A percentile compares a stretch with the other conserved stretches of the same genome.
phyloP scores from a whole-genome alignment of 768 basidiomycete genomes.

The Leccinum obscurum region DNA sequence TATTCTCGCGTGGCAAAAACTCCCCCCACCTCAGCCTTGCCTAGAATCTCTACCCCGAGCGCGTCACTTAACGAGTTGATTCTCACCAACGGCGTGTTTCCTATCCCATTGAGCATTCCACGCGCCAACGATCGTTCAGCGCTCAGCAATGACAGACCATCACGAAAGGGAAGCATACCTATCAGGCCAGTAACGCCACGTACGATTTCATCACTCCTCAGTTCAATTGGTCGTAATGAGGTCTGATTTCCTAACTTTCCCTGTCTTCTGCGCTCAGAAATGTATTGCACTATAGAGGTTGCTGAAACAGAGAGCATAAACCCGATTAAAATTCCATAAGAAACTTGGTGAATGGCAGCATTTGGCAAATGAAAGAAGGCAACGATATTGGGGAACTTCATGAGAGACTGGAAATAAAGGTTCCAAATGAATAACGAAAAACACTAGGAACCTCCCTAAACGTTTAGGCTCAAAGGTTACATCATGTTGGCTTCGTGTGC shows the following conservation, averaged over 20 bases:
- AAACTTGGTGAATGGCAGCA: constrained; percentile 34
- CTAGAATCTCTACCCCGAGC: constrained; percentile 90
- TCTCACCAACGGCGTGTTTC: constrained; percentile 91
- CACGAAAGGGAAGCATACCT: constrained; percentile 47
- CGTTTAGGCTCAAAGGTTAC: neutral
- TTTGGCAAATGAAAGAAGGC: constrained; percentile 26
- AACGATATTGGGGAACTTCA: constrained; percentile 13
- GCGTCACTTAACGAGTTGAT: constrained; percentile 91
- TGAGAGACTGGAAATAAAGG: constrained; percentile 35
- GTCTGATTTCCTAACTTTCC: constrained; percentile 30
- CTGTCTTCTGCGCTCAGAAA: constrained; percentile 49
- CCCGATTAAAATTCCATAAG: constrained; percentile 66
- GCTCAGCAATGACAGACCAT: neutral
- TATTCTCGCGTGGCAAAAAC: neutral
- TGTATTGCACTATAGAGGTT: constrained; percentile 59
- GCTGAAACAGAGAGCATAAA: constrained; percentile 75
- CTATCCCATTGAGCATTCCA: constrained; percentile 38
- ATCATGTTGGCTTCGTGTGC: no score
- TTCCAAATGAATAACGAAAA: constrained; percentile 1
- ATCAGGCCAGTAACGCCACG: constrained; percentile 83
- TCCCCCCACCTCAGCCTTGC: constrained; percentile 81
- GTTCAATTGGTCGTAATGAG: constrained; percentile 60
- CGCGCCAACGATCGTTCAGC: neutral
- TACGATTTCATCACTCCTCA: constrained; percentile 76
- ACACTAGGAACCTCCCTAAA: neutral